Base-by-base conservation (phyloP, 2,329 filamentous ascomycete genomes). In the Neocatenulostroma microsporum region DNA sequence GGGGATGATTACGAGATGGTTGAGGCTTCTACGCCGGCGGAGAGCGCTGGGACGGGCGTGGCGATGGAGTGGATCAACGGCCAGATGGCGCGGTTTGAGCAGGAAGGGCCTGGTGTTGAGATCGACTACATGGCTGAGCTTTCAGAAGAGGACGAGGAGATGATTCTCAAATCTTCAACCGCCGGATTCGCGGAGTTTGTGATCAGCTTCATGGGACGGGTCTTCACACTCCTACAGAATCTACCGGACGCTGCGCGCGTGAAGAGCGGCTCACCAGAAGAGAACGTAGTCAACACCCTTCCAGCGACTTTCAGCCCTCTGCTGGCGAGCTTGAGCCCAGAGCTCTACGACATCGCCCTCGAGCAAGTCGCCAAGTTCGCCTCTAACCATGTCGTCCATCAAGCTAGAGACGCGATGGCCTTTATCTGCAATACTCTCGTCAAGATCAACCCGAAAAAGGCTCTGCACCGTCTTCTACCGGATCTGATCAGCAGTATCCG, bases 361-460 rank as follows among this genome's bases (percentile, higher is more conserved):
- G 83, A 94, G 42, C 96, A 96, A 68, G 78, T 98, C 50, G 83
- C 87, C 2, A 78, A 84, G 21, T 98, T 98, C 58, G 83, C 95
- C 18, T 81, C 84, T 1, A 84, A 84, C 45, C 91, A 96, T 64
- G 91, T 98, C 32, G 89, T 98, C 13, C 88, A 98, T 53, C 91
- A 96, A 62, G 89, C 91, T 36, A 74, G 89, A 47, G 91, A 98
- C 68, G 89, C 91, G 6, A 95, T 98, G 83, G 91, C 93, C 1
- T 98, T 94, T 73, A 96, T 96, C 36, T 84, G 89, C 63, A 96
- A 95, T 61, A 84, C 86, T 0, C 72, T 98, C 17, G 94, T 91
- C 71, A 96, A 96, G 63, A 86, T 94, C 49, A 85, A 93, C 50
- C 88, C 93, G 0, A 80, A 89, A 57, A 95, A 95, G 66, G 87